phyloP scores from a whole-genome alignment of 2,329 filamentous ascomycete genomes.

The Pseudocercospora ulei region DNA sequence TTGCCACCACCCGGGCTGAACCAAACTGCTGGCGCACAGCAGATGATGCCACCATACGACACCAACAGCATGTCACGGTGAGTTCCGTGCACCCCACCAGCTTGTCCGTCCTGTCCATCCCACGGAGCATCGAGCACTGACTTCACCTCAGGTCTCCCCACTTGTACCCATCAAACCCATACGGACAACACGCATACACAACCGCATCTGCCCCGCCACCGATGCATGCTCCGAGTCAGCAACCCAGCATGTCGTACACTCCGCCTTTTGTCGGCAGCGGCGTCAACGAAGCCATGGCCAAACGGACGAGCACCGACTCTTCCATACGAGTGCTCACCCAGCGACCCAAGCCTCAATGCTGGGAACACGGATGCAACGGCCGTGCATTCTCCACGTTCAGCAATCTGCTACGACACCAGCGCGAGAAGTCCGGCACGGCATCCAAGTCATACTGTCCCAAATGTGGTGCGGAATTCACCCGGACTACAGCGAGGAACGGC shows the following conservation, averaged over 20 bases:
- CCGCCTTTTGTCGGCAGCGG: conserved; percentile 24
- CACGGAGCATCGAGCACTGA: conserved; percentile 7
- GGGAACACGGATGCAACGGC: conserved; percentile 94
- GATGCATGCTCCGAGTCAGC: conserved; percentile 22
- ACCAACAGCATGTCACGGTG: conserved; percentile 25
- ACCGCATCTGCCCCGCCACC: conserved; percentile 25
- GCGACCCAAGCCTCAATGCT: conserved; percentile 82
- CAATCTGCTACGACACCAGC: conserved; percentile 82
- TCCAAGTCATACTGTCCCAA: conserved; percentile 81
- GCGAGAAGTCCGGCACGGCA: conserved; percentile 86
- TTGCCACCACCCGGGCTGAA: conserved; percentile 29
- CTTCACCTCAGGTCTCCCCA: conserved; percentile 26
- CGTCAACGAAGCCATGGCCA: conserved; percentile 23
- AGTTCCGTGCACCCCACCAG: conserved; percentile 7
- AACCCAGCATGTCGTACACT: conserved; percentile 22
- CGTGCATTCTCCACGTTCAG: conserved; percentile 94
- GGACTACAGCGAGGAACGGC: conserved; percentile 78
- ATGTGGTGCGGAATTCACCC: conserved; percentile 86
- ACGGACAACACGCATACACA: conserved; percentile 26
- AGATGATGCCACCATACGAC: conserved; percentile 25
- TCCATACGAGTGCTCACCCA: conserved; percentile 33
- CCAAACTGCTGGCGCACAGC: conserved; percentile 16
- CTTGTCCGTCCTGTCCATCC: conserved; percentile 7
- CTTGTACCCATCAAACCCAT: conserved; percentile 28
- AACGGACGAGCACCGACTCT: conserved; percentile 22